Percentiles rank a stretch among this genome's conserved stretches.
Conservation (phyloP, 306 rosid genomes). For the Vigna hirtella region DNA sequence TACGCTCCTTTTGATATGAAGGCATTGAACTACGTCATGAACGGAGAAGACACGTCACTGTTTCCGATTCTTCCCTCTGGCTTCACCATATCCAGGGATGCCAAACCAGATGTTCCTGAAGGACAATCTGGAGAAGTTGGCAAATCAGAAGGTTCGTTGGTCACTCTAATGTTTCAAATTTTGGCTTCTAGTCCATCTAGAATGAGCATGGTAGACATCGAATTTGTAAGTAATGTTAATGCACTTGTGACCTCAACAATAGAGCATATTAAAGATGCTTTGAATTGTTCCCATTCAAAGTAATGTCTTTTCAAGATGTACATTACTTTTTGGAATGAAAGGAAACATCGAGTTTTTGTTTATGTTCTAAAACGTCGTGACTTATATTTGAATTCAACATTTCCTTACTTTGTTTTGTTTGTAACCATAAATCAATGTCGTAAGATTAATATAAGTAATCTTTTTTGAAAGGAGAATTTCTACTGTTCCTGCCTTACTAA, state of each 20-base stretch:
- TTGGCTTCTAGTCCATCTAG: slow-evolving; percentile 29
- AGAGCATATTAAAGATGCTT: slow-evolving; percentile 56
- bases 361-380: background rate
- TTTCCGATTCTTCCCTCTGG: slow-evolving; percentile 74
- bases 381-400: too few species aligned
- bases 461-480: too few species aligned
- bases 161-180: slow-evolving; percentile 63
- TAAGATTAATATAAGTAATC: too few species aligned
- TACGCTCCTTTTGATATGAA: slow-evolving; percentile 61
- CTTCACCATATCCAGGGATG: slow-evolving; percentile 58
- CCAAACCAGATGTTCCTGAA: slow-evolving; percentile 10
- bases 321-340: background rate
- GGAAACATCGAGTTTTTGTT: background rate
- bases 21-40: slow-evolving; percentile 33
- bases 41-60: slow-evolving; percentile 52
- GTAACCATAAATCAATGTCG: too few species aligned
- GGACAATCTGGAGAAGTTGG: background rate
- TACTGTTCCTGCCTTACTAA: too few species aligned
- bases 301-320: slow-evolving; percentile 18
- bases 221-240: slow-evolving; percentile 50
- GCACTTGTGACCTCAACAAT: slow-evolving; percentile 52
- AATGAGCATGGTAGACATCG: slow-evolving; percentile 39
- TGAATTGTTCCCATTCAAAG: slow-evolving; percentile 49
- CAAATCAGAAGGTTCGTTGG: slow-evolving; percentile 55
- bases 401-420: too few species aligned